Evolutionary conservation across 352 stramenopile species (phyloP).

Genomic region (Phytopythium montanum): DNA sequence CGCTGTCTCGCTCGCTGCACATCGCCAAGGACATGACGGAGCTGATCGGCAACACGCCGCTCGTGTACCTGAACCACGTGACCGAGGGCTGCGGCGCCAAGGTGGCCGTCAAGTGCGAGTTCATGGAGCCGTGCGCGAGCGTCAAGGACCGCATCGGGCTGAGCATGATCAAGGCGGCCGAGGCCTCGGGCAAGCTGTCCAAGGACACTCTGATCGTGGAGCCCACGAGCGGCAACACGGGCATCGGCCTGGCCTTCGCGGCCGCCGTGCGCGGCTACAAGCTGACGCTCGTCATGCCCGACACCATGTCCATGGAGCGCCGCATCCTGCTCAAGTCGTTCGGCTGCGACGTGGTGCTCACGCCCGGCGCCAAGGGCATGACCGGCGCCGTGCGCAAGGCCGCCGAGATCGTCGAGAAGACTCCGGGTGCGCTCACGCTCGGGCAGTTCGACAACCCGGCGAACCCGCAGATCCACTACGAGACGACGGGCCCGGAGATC

Average conservation of each 20-base stretch:
- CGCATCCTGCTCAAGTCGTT: constrained; percentile 94
- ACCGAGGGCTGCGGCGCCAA: constrained; percentile 76
- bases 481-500: constrained; percentile 87
- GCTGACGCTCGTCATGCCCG: constrained; percentile 94
- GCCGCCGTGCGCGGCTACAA: constrained; percentile 89
- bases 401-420: constrained; percentile 72
- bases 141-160: constrained; percentile 87
- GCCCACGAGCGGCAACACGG: constrained; percentile 94
- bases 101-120: constrained; percentile 89
- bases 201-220: constrained; percentile 91
- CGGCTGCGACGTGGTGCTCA: constrained; percentile 90
- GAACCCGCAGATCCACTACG: constrained; percentile 93
- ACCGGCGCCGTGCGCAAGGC: constrained; percentile 75
- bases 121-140: constrained; percentile 86
- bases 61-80: constrained; percentile 91
- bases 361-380: constrained; percentile 83
- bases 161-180: constrained; percentile 82
- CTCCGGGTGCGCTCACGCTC: constrained; percentile 69
- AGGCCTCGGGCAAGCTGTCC: constrained; percentile 59
- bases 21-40: constrained; percentile 94
- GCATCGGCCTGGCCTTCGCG: constrained; percentile 93
- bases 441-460: constrained; percentile 97
- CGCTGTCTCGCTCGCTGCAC: constrained; percentile 33
- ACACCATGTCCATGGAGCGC: constrained; percentile 95
- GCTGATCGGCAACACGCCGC: constrained; percentile 93